phyloP scores from a whole-genome alignment of 495 filamentous ascomycete genomes.

The Penicillium taxi region DNA sequence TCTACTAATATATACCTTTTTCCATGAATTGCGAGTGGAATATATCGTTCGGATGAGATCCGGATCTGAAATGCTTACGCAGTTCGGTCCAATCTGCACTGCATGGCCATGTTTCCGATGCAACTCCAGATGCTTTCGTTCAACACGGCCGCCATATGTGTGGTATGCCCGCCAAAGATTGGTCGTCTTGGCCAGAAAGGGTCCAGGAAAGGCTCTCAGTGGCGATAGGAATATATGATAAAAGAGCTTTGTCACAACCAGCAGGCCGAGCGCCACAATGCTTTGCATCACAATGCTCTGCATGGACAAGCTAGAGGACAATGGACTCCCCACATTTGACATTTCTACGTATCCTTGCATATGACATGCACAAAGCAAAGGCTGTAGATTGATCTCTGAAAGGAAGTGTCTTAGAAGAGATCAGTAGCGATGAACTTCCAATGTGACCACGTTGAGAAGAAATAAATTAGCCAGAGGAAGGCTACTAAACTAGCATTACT shows the following conservation, averaged over 20 bases:
- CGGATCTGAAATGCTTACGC: conserved; percentile 43
- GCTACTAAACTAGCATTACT: too few relatives aligned
- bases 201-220: conserved; percentile 35
- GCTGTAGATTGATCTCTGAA: too few relatives aligned
- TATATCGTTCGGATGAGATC: conserved; percentile 41
- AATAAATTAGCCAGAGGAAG: too few relatives aligned
- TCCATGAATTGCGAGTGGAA: conserved; percentile 19
- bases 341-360: too few relatives aligned
- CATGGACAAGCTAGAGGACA: conserved; percentile 6
- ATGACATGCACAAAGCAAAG: too few relatives aligned
- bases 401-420: too few relatives aligned
- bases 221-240: conserved; percentile 11
- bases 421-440: too few relatives aligned
- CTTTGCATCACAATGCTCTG: conserved; percentile 6
- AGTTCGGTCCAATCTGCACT: conserved; percentile 50
- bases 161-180: conserved; percentile 29
- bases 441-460: too few relatives aligned
- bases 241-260: conserved; percentile 8
- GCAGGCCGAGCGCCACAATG: conserved; percentile 4
- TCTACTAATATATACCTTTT: conserved; percentile 18
- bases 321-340: too few relatives aligned
- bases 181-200: conserved; percentile 35
- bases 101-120: conserved; percentile 46
- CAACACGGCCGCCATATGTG: conserved; percentile 13
- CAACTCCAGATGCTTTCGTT: conserved; percentile 21